Conservation (phyloP, 2,329 filamentous ascomycete species). For the Thyridium curvatum region DNA sequence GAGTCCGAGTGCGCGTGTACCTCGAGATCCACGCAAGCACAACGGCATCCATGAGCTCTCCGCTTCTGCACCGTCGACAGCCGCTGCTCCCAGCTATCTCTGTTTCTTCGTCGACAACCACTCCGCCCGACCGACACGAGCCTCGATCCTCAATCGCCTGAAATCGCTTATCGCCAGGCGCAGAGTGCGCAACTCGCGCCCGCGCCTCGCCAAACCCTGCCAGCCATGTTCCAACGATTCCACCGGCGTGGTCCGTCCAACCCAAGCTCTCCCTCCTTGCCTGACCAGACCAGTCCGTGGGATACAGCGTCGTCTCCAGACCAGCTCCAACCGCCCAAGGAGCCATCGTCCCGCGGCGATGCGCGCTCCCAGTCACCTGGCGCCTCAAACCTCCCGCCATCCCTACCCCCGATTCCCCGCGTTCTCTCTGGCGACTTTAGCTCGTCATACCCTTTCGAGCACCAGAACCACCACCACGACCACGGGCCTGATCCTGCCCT, state of each 20-base stretch:
- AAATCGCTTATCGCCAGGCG: too few species aligned
- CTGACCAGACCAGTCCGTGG: slow-evolving; percentile 36
- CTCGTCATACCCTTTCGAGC: slow-evolving; percentile 9
- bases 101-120: too few species aligned
- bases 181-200: too few species aligned
- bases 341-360: slow-evolving; percentile 28
- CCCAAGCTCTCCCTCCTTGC: slow-evolving; percentile 45
- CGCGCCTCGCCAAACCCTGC: too few species aligned
- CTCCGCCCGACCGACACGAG: too few species aligned
- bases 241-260: slow-evolving; percentile 51
- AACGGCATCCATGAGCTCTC: too few species aligned
- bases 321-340: slow-evolving; percentile 32
- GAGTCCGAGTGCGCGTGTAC: too few species aligned
- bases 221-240: slow-evolving; percentile 37
- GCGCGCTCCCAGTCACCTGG: slow-evolving; percentile 24
- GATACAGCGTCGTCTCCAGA: slow-evolving; percentile 30
- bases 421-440: slow-evolving; percentile 35
- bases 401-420: slow-evolving; percentile 43
- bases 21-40: too few species aligned
- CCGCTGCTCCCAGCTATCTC: too few species aligned
- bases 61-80: too few species aligned
- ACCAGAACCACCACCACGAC: not conserved
- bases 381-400: slow-evolving; percentile 35
- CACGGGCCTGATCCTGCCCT: slow-evolving; percentile 3
- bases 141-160: too few species aligned